phyloP scores from a whole-genome alignment of 2,329 filamentous ascomycete species.

The Bertia moriformis region DNA sequence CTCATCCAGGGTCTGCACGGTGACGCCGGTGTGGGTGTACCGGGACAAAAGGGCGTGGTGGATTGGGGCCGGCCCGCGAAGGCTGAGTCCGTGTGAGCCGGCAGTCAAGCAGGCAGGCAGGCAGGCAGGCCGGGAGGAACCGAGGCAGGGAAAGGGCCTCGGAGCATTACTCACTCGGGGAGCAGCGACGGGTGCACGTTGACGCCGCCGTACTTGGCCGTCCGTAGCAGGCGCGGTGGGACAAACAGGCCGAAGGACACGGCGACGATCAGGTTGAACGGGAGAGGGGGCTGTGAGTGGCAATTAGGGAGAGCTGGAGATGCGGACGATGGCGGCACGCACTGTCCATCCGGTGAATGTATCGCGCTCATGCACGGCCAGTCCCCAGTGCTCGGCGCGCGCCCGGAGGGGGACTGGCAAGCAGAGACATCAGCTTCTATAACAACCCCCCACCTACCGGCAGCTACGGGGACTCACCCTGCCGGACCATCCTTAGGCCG shows the following conservation, averaged over 20 bases:
- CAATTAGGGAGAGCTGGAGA: constrained; percentile 1
- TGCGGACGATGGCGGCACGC: no score
- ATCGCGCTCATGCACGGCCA: constrained; percentile 61
- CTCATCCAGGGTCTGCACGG: constrained; percentile 73
- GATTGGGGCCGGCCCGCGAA: constrained; percentile 74
- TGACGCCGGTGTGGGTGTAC: constrained; percentile 53
- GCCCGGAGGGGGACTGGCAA: constrained; percentile 56
- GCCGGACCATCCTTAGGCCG: constrained; percentile 50
- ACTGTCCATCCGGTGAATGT: constrained; percentile 73
- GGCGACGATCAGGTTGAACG: constrained; percentile 68
- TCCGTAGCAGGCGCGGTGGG: constrained; percentile 57
- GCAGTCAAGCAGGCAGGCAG: constrained; percentile 3
- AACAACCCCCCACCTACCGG: not conserved
- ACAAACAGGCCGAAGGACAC: constrained; percentile 92
- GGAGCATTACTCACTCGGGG: constrained; percentile 62
- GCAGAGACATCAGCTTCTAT: not conserved
- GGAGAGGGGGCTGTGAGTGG: constrained; percentile 5
- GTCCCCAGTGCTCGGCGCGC: constrained; percentile 43
- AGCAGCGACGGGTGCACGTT: constrained; percentile 89
- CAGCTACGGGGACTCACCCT: constrained; percentile 33
- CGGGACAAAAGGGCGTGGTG: constrained; percentile 65
- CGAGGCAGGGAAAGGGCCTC: constrained; percentile 10
- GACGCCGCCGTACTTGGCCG: constrained; percentile 67
- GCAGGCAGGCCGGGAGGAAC: not conserved
- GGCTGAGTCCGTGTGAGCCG: constrained; percentile 33